Evolutionary conservation across 2,329 filamentous ascomycete species (phyloP), one percentile per base, ranked within the genome.

Genomic region (Zasmidium cellare): DNA sequence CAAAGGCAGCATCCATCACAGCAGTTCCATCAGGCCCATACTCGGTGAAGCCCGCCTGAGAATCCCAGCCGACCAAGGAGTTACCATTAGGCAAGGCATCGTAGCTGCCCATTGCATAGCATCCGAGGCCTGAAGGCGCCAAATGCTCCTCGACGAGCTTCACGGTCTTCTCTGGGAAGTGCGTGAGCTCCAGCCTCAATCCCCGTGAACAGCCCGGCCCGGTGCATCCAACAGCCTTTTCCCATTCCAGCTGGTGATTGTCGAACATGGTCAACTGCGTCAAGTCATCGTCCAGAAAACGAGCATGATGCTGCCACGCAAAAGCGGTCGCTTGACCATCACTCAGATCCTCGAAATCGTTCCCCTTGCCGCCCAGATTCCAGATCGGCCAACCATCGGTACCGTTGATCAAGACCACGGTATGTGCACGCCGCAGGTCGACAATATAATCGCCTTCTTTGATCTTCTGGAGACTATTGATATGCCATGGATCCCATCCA

Each of bases 381-480:
- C 82, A 84, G 49, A 52, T 46, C 19, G 55, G 58, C 58, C 11
- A 69, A 28, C 81, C 81, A 12, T 76, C 74, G 7, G 72, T 73
- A 7, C 72, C 71, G 58, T 78, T 77, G 64, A 84, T 75, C 50
- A 76, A 76, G 28, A 73, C 74, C 12, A 84, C 69, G 9, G 77
- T 73, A 62, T 76, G 76, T 50, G 76, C 75, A 62, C 82, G 75
- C 1, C 80, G 77, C 0, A 78, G 75, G 0, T 81, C 84, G 41
- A 85, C 73, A 11, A 84, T 65, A 56, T 81, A 84, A 63, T 83
- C 77, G 3, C 80, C 79, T 0, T 0, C 75, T 65, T 0, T 69
- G 61, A 49, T 77, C 76, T 82, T 82, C 64, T 82, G 78, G 28
- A 84, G 69, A 46, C 80, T 79, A 69, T 83, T 82, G 69, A 84